Conservation (phyloP, 768 basidiomycete genomes). For the Xanthoconium stramineum region DNA sequence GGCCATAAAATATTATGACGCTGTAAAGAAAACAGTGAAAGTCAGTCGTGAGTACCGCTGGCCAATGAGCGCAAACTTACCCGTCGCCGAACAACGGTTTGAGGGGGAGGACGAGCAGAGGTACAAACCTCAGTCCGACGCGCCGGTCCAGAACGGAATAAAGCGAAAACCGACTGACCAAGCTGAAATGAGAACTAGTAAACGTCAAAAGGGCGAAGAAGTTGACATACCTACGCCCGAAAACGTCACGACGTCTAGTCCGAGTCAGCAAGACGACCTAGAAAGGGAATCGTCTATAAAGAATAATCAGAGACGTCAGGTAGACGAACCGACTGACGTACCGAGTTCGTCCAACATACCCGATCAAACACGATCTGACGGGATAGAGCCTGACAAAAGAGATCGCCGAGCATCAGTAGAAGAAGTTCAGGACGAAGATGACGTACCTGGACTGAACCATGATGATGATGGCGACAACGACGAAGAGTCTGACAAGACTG, state of each 20-base stretch:
- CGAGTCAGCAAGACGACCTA: no score
- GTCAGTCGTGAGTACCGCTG: background rate
- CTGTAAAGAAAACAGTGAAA: background rate
- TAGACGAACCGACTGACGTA: no score
- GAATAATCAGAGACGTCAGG: no score
- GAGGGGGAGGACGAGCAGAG: background rate
- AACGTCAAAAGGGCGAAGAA: no score
- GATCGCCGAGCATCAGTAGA: background rate
- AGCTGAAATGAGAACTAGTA: background rate
- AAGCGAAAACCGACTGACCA: background rate
- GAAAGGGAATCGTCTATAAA: no score
- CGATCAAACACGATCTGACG: background rate
- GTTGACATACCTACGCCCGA: no score
- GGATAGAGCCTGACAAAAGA: background rate
- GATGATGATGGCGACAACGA: background rate
- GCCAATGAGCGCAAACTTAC: background rate
- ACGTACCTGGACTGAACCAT: background rate
- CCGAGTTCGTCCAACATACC: no score
- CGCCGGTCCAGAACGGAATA: rapidly evolving
- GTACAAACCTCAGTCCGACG: background rate
- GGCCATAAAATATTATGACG: background rate
- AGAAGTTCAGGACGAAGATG: background rate
- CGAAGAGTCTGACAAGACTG: background rate
- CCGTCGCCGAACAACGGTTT: background rate
- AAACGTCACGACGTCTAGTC: no score